phyloP scores from a whole-genome alignment of 106 monocot genomes.

The Allium sativum region DNA sequence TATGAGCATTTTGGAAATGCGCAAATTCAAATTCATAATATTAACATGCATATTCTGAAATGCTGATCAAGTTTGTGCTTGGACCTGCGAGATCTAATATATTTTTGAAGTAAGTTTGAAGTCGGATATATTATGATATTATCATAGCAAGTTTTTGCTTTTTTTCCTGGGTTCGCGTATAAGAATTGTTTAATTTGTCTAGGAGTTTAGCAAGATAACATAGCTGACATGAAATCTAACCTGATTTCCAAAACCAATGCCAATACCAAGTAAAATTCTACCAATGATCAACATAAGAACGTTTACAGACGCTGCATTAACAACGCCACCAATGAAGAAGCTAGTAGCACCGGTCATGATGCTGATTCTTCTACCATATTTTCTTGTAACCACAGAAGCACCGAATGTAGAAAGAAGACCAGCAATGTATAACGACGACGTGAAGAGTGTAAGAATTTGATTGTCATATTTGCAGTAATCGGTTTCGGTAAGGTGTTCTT shows the following conservation, averaged over 20 bases:
- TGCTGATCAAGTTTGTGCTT: too few species aligned
- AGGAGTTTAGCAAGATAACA: too few species aligned
- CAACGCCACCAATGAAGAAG: slow-evolving; percentile 36
- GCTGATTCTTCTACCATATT: slow-evolving; percentile 32
- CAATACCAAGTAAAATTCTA: slow-evolving; percentile 44
- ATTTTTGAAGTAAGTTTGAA: too few species aligned
- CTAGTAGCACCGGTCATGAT: slow-evolving; percentile 37
- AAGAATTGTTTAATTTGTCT: too few species aligned
- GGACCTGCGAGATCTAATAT: too few species aligned
- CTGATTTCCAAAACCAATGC: slow-evolving; percentile 54
- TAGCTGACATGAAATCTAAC: slow-evolving; percentile 1
- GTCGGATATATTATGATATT: too few species aligned
- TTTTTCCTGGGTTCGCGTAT: too few species aligned
- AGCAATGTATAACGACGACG: slow-evolving; percentile 50
- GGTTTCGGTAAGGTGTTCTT: slow-evolving; percentile 31
- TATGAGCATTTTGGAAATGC: too few species aligned
- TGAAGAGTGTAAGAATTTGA: slow-evolving; percentile 62
- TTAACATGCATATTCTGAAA: too few species aligned
- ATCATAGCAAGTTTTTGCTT: too few species aligned
- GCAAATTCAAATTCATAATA: too few species aligned
- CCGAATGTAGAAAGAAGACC: slow-evolving; percentile 50
- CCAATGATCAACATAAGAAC: slow-evolving; percentile 50
- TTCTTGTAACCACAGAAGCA: slow-evolving; percentile 41
- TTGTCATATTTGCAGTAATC: slow-evolving; percentile 65
- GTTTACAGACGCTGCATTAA: slow-evolving; percentile 39